These are phyloP conservation scores for Thymus quinquecostatus DNA, from an alignment of 257 asterid species.

Conservation along the genomic window DNA sequence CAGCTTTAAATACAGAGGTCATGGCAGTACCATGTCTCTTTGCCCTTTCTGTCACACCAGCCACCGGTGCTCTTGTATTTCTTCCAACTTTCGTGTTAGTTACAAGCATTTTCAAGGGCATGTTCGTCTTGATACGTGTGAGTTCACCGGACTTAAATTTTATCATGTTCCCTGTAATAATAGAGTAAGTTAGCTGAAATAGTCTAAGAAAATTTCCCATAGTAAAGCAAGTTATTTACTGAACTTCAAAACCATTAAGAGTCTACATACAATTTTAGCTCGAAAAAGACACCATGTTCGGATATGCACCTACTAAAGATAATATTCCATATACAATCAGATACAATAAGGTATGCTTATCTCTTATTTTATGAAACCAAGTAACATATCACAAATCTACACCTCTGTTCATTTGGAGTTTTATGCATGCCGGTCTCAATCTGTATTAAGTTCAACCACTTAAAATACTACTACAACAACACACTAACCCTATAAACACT, in stretches of 20 bases:
- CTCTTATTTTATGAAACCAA: background rate
- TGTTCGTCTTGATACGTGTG: slow-evolving; percentile 77
- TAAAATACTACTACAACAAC: background rate
- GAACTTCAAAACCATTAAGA: slow-evolving; percentile 2
- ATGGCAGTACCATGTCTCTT: slow-evolving; percentile 73
- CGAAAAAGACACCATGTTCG: background rate
- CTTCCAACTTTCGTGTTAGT: slow-evolving; percentile 94
- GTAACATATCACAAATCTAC: background rate
- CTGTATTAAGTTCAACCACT: background rate
- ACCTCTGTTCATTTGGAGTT: background rate
- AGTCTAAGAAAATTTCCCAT: slow-evolving; percentile 18
- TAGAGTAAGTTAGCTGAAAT: slow-evolving; percentile 21
- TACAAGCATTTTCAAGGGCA: slow-evolving; percentile 95
- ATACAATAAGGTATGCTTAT: background rate
- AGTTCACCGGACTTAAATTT: slow-evolving; percentile 82
- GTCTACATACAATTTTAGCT: background rate
- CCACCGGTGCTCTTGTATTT: slow-evolving; percentile 85
- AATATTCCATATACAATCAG: slow-evolving; percentile 18
- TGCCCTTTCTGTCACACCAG: slow-evolving; percentile 82
- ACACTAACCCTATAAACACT: background rate
- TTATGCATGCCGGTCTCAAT: slow-evolving; percentile 9
- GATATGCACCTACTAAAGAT: background rate
- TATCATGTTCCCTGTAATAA: slow-evolving; percentile 81
- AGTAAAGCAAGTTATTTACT: background rate
- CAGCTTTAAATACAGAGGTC: slow-evolving; percentile 82